Base-by-base conservation (phyloP, 768 basidiomycete genomes). In the Termitomyces sp. region DNA sequence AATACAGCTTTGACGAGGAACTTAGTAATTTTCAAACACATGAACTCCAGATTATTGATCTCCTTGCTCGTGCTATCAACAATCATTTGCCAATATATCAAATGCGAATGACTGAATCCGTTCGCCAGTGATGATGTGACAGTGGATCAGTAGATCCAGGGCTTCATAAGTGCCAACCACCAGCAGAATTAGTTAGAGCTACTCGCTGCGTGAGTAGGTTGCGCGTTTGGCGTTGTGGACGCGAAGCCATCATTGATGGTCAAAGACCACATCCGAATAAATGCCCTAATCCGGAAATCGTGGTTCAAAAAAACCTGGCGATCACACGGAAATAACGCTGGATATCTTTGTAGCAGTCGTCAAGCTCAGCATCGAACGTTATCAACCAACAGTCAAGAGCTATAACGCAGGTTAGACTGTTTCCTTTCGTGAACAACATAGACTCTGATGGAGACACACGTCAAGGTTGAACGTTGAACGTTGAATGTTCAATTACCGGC, bases 401-500 rank as follows among this genome's bases (percentile, higher is more conserved):
- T 26, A n/a, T 19, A 21, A 24, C 22, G 21, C 19, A 19, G 35
- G 21, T 14, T 41, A 22, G 21, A 10, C 38, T 40, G 40, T 43
- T 51, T 30, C 55, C 24, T 14, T 40, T 15, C 21, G 42, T 22
- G 24, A 45, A 48, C 10, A 51, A 49, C 44, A 24, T 30, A 12
- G 45, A 37, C 44, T 49, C 35, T 52, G 34, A 46, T 41, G 41
- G 52, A 34, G 53, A 49, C 53, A 54, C 55, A 60, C 53, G 55
- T 58, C 54, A 59, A 47, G 49, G 34, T 28, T 28, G 28, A 28
- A 28, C n/a, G n/a, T n/a, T n/a, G n/a, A n/a, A n/a, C n/a, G 41
- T 60, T 65, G 61, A 50, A 65, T 65, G 60, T 34, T 14, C 34
- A 34, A 34, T 34, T 5, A 54, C 50, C 56, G 43, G 56, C 55